A percentile compares a stretch with the other conserved stretches of the same genome.
Conservation (phyloP, 148 eudicot species). For the Persicaria tinctoria region DNA sequence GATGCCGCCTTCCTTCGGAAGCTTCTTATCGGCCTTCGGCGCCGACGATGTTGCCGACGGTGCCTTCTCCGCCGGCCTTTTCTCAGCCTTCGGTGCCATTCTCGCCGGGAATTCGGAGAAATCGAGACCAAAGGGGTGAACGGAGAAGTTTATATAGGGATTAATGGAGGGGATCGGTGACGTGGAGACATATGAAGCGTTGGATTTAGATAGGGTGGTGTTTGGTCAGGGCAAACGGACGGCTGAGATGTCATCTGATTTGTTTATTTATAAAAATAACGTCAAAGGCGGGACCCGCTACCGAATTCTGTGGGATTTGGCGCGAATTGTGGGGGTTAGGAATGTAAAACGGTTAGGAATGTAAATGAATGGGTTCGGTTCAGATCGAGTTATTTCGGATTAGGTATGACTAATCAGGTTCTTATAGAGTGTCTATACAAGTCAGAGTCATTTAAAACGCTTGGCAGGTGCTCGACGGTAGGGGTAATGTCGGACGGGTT, state of each 20-base stretch:
- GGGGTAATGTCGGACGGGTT: too few species aligned
- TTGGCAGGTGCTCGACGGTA: too few species aligned
- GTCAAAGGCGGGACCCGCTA: neutral
- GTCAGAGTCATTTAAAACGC: too few species aligned
- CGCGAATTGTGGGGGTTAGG: too few species aligned
- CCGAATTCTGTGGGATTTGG: neutral
- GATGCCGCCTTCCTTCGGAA: slow-evolving; percentile 3
- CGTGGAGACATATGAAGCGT: neutral
- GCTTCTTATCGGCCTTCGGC: slow-evolving; percentile 8
- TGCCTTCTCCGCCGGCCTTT: neutral
- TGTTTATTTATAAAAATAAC: neutral
- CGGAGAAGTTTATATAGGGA: slow-evolving; percentile 1
- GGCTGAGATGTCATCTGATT: neutral
- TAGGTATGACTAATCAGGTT: too few species aligned
- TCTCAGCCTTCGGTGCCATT: slow-evolving; percentile 10
- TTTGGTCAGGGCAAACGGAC: neutral
- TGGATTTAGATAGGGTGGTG: neutral
- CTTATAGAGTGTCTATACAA: too few species aligned
- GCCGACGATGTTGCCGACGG: neutral
- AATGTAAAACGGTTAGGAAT: too few species aligned
- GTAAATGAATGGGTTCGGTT: too few species aligned
- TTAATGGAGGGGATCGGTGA: neutral
- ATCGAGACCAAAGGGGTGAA: neutral
- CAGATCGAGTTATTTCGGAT: too few species aligned
- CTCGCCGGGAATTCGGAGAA: neutral